Evolutionary conservation across 345 rosid genomes (phyloP).

Genomic region (Eucalyptus lansdowneana): DNA sequence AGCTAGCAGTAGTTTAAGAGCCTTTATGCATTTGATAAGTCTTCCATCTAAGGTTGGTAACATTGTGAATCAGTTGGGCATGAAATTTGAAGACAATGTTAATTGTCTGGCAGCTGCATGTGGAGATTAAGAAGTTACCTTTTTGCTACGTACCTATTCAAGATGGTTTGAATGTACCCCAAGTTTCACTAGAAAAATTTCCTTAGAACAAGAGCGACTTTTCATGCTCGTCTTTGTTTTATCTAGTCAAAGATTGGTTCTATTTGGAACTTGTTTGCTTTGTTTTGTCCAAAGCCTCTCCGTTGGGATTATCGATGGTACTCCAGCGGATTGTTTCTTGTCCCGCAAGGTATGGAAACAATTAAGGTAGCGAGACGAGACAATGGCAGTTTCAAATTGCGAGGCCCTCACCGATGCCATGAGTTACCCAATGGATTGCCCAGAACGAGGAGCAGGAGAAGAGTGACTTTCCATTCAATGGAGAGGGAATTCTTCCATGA

Average conservation of each 20-base stretch:
- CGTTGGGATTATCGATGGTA: neutral
- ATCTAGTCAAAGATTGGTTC: neutral
- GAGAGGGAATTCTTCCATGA: neutral
- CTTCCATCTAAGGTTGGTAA: neutral
- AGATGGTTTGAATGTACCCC: neutral
- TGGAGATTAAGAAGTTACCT: neutral
- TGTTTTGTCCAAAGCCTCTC: neutral
- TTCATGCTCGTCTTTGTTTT: neutral
- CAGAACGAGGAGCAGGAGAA: neutral
- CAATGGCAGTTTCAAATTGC: neutral
- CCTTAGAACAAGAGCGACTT: neutral
- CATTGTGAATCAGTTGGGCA: neutral
- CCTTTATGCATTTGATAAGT: neutral
- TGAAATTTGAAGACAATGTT: neutral
- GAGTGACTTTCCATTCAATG: neutral
- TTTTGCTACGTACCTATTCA: neutral
- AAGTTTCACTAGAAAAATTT: neutral
- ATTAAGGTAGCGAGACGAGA: neutral
- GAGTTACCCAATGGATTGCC: neutral
- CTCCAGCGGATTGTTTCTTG: neutral
- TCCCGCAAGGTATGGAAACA: neutral
- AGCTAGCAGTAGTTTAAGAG: neutral
- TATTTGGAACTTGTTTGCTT: neutral
- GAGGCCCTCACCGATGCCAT: neutral
- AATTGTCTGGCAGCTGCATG: neutral